Conservation (phyloP, 1,284 basidiomycete species). For the Amylostereum areolatum region DNA sequence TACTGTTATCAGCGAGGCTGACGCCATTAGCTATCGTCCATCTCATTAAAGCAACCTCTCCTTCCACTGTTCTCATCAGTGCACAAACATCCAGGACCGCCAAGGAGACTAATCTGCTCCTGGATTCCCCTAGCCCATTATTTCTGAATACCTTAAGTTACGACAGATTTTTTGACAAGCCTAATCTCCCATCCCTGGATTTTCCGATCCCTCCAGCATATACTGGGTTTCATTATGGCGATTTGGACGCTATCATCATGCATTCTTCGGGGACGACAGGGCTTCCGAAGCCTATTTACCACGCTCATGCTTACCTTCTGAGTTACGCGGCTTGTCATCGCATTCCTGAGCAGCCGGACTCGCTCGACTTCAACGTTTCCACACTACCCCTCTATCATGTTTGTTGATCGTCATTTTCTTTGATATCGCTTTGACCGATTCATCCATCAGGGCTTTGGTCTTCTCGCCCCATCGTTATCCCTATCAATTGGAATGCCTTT, state of each 20-base stretch:
- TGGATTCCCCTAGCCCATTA: constrained; percentile 13
- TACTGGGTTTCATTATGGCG: constrained; percentile 15
- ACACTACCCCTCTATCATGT: constrained; percentile 33
- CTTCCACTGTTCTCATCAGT: constrained; percentile 24
- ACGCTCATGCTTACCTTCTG: constrained; percentile 26
- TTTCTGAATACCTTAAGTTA: constrained; percentile 21
- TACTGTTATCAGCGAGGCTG: constrained; percentile 29
- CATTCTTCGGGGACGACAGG: constrained; percentile 36
- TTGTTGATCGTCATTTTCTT: constrained; percentile 6
- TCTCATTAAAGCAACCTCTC: constrained; percentile 23
- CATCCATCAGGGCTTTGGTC: constrained; percentile 26
- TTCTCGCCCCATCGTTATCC: constrained; percentile 27
- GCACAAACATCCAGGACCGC: constrained; percentile 22
- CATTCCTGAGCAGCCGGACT: constrained; percentile 21
- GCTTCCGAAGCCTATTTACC: constrained; percentile 32
- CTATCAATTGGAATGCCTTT: constrained; percentile 30
- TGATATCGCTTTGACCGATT: neutral
- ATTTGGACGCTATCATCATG: constrained; percentile 28
- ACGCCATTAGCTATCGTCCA: constrained; percentile 28
- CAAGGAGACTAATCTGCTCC: constrained; percentile 21
- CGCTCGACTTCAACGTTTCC: constrained; percentile 26
- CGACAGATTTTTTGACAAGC: constrained; percentile 16
- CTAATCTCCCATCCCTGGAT: constrained; percentile 5
- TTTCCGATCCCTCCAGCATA: constrained; percentile 21
- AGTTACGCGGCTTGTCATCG: constrained; percentile 27